Base-by-base conservation (phyloP, 139 green algal species). In the Tetraselmis chui region DNA sequence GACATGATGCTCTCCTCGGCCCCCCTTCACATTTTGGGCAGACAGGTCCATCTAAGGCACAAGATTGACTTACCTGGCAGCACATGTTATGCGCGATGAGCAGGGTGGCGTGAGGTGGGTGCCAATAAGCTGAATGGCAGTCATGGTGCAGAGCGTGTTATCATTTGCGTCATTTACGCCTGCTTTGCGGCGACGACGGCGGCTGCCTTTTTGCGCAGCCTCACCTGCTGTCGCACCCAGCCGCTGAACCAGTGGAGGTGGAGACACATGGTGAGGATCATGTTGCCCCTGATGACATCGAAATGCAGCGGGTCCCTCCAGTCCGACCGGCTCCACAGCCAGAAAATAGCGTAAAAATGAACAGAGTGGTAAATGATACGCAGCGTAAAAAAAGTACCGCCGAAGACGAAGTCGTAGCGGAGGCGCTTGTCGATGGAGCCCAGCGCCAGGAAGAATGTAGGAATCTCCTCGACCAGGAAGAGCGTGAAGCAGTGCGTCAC, bases 221-320 rank as follows among this genome's bases (percentile, higher is more conserved):
- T 59, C 23, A 80, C 2, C 29, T 80, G 32, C 77, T 80, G 31
- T 5, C 77, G 31, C 2, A 80, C 22, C 77, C 77, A 80, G 29
- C 32, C 24, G 27, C 27, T 32, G 77, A 80, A 80, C 77, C 77
- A 80, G 77, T 80, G 77, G 2, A 80, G 29, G 77, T 80, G 77
- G 28, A 80, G 77, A 2, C 2, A 2, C n/a, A 80, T 59, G 27
- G 77, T 59, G 29, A 80, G 29, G 2, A 18, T 18, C 28, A 27
- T 2, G 28, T 80, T 31, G 77, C 77, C 77, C 23, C 24, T 2
- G 27, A 32, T 80, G 77, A 31, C 31, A 18, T 67, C 45, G 11
- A 67, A 18, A 5, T 25, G 5, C 45, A 67, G 11, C 45, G 45
- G 45, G 45, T 67, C 45, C 45, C 18, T 18, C 5, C 5, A 67